These are phyloP conservation scores for Candida freyschussii DNA, from an alignment of 1,139 yeast genomes.

Conservation along the genomic window DNA sequence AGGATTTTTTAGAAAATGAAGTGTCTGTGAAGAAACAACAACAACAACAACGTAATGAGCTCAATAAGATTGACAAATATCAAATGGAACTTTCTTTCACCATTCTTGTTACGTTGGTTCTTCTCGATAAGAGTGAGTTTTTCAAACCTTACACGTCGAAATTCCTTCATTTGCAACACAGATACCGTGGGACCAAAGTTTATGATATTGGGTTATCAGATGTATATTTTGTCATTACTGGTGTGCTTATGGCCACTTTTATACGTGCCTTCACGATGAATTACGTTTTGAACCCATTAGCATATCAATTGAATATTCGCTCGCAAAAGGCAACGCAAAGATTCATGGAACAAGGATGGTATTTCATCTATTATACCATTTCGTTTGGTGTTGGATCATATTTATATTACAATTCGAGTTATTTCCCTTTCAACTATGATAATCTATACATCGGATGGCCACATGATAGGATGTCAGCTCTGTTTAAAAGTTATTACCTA, in stretches of 20 bases:
- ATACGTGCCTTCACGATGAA: constrained; percentile 59
- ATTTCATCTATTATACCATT: constrained; percentile 51
- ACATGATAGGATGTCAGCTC: constrained; percentile 44
- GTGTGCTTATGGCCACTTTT: constrained; percentile 55
- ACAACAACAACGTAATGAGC: constrained; percentile 2
- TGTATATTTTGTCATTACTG: constrained; percentile 46
- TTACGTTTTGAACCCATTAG: constrained; percentile 54
- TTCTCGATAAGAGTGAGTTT: constrained; percentile 10
- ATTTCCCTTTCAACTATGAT: constrained; percentile 56
- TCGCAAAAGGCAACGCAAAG: constrained; percentile 52
- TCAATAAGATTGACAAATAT: constrained; percentile 20
- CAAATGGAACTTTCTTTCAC: constrained; percentile 21
- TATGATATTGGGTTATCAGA: constrained; percentile 60
- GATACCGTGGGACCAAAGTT: constrained; percentile 27
- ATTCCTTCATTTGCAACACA: constrained; percentile 48
- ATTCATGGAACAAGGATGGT: constrained; percentile 89
- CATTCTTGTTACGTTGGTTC: constrained; percentile 7
- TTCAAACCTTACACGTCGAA: constrained; percentile 28
- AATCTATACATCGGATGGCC: constrained; percentile 76
- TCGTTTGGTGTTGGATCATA: constrained; percentile 57
- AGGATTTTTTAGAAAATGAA: background rate
- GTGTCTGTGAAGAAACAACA: background rate
- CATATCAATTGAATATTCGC: constrained; percentile 41
- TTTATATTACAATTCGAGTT: constrained; percentile 47
- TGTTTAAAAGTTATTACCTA: constrained; percentile 68